phyloP scores from a whole-genome alignment of 331 rosid genomes.

The Telfairia occidentalis region DNA sequence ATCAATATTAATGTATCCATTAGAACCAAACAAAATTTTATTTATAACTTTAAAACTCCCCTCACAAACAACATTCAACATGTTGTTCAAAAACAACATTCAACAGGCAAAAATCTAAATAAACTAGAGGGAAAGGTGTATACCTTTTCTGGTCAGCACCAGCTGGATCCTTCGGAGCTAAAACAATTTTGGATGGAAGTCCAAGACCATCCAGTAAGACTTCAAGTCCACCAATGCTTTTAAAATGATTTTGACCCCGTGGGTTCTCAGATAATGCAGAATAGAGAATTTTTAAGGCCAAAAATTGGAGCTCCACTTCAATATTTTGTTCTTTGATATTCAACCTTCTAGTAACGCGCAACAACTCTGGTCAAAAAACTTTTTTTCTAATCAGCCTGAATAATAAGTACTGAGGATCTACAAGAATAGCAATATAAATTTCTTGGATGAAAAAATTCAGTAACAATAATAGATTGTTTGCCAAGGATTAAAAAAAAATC shows the following conservation, averaged over 20 bases:
- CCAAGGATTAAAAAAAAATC: not conserved
- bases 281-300: constrained; percentile 69
- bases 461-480: not conserved
- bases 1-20: not conserved
- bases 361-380: constrained; percentile 53
- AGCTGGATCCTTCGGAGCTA: constrained; percentile 29
- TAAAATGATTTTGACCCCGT: constrained; percentile 90
- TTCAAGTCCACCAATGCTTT: constrained; percentile 97
- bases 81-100: not conserved
- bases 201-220: constrained; percentile 98
- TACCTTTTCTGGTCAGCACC: constrained; percentile 52
- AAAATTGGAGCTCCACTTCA: constrained; percentile 58
- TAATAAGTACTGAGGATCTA: not conserved
- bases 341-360: constrained; percentile 76
- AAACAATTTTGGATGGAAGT: constrained; percentile 53
- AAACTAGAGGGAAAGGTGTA: not conserved
- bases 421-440: not conserved
- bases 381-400: constrained; percentile 22
- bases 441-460: not conserved
- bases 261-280: constrained; percentile 69
- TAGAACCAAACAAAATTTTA: not conserved
- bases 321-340: constrained; percentile 75
- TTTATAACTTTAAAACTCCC: not conserved
- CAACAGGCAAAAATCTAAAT: not conserved
- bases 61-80: not conserved